Evolutionary conservation across 2,329 filamentous ascomycete genomes (phyloP), one percentile per base, ranked within the genome.

Genomic region (Phyllosticta citriasiana): DNA sequence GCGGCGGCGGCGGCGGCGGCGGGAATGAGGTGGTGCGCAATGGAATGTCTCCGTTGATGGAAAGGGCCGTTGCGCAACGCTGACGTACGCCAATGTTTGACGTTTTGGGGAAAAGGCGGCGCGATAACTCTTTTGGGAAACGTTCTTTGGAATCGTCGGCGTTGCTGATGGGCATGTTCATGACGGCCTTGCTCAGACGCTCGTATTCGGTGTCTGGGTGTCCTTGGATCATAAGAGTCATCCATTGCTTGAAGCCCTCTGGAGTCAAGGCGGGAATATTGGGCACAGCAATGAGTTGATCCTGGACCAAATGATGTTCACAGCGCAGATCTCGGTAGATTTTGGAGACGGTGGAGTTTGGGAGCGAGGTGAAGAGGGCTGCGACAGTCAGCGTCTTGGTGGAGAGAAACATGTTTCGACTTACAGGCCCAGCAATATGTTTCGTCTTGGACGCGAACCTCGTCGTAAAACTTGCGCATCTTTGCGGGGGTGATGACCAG

Each of bases 401-500:
- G 12, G 35, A 22, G 30, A 22, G 33, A 12, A 40, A n/a, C 10
- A 12, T n/a, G 12, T 58, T 6, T 33, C 24, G 30, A 70, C 80
- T 73, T 74, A 87, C 87, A 80, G 65, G 82, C 74, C 78, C 89
- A 91, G 2, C 84, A 85, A 70, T 89, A 87, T 2, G 80, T 77
- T 67, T 95, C 91, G 14, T 80, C 75, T 0, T 82, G 74, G 1
- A 91, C 71, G 57, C 80, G 80, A 62, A 88, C 88, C 59, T 83
- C 82, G 16, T 82, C 78, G 69, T 95, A 95, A 66, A 92, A 89
- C 55, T 81, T 79, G 14, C 83, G 80, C 77, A 96, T 82, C 74
- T 94, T 94, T 4, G 83, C 76, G 0, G 91, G 90, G 0, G 87
- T 84, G 40, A 96, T 80, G 52, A 94, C 88, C 16, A 93, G 76